Evolutionary conservation across 2,329 filamentous ascomycete genomes (phyloP).

Genomic region (Aspergillus glaucus): DNA sequence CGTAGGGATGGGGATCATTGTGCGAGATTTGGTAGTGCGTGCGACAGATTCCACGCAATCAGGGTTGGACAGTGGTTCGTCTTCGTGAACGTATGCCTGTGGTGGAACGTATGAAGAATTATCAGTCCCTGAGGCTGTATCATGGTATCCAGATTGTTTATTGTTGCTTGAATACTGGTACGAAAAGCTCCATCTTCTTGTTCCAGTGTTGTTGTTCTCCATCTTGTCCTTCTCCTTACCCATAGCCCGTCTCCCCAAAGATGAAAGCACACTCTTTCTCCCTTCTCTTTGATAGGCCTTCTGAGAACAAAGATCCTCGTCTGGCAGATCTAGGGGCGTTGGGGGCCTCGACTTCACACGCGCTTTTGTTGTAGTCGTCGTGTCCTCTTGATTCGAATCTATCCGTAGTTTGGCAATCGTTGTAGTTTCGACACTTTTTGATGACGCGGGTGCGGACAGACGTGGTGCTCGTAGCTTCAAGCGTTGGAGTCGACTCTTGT

Average conservation of each 20-base stretch:
- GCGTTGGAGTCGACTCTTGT: background rate
- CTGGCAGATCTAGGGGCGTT: conserved; percentile 7
- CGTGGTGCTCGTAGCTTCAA: background rate
- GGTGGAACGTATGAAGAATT: background rate
- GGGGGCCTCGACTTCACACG: conserved; percentile 8
- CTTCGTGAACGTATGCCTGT: background rate
- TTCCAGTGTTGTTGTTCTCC: too few relatives aligned
- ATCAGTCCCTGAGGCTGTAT: background rate
- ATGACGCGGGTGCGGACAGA: background rate
- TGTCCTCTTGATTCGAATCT: background rate
- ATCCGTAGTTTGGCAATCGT: conserved; percentile 1
- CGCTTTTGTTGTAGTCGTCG: background rate
- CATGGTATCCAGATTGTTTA: background rate
- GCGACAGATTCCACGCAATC: background rate
- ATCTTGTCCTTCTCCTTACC: background rate
- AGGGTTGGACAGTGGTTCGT: background rate
- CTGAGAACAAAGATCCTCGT: conserved; percentile 8
- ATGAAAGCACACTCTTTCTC: conserved; percentile 9
- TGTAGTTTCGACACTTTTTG: background rate
- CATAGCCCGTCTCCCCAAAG: conserved; percentile 3
- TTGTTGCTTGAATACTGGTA: too few relatives aligned
- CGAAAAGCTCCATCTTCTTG: too few relatives aligned
- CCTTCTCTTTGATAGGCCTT: conserved; percentile 9
- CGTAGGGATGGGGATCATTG: background rate
- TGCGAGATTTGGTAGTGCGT: background rate